These are phyloP conservation scores for Cryptosporidium muris DNA, from an alignment of 169 alveolate genomes.

Conservation along the genomic window DNA sequence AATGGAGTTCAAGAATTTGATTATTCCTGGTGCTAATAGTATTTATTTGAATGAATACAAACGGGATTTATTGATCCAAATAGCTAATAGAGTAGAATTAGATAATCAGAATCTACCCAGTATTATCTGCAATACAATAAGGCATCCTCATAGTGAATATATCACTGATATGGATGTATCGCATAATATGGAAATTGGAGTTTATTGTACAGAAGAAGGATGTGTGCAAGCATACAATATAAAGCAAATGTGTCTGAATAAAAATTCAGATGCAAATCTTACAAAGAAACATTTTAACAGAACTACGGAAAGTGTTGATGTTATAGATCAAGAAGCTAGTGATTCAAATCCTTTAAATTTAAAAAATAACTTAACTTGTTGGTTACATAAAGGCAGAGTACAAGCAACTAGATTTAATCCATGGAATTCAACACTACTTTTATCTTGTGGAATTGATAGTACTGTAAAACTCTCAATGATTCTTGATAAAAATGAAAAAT, in stretches of 20 bases:
- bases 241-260: not conserved
- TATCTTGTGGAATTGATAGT: constrained; percentile 60
- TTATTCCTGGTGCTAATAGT: constrained; percentile 22
- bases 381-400: constrained; percentile 61
- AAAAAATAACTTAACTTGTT: constrained; percentile 11
- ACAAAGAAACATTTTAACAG: too few relatives aligned
- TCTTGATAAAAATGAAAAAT: not conserved
- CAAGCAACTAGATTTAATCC: constrained; percentile 60
- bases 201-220: constrained; percentile 55
- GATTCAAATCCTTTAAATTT: not conserved
- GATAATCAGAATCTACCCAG: constrained; percentile 37
- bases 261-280: too few relatives aligned
- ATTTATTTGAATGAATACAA: constrained; percentile 22
- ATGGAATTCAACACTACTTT: constrained; percentile 33
- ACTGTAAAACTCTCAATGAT: constrained; percentile 33
- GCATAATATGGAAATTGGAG: constrained; percentile 49
- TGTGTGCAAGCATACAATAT: constrained; percentile 36
- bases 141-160: not conserved
- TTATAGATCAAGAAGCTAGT: too few relatives aligned
- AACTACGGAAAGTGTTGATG: too few relatives aligned
- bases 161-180: constrained; percentile 60
- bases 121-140: constrained; percentile 30
- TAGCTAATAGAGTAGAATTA: constrained; percentile 12
- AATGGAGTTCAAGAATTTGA: constrained; percentile 19
- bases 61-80: constrained; percentile 27